Conservation (phyloP, 148 eudicot species). For the Heliamphora exappendiculata region DNA sequence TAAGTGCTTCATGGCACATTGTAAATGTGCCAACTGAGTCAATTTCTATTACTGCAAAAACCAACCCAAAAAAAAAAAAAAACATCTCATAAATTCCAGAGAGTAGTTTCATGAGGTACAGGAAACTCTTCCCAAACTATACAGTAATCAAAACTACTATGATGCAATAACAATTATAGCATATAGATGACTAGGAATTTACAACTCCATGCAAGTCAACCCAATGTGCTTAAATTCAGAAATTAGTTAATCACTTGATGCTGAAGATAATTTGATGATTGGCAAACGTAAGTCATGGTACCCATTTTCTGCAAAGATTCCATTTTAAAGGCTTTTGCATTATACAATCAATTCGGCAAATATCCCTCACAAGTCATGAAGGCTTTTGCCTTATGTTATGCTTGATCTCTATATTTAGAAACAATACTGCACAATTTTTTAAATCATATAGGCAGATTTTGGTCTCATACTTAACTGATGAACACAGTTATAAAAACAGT, state of each 20-base stretch:
- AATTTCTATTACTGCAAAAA: slow-evolving; percentile 53
- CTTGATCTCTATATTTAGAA: no score
- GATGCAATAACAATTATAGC: no score
- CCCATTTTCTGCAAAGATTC: background rate
- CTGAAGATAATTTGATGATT: no score
- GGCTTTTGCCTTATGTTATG: background rate
- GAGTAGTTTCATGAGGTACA: background rate
- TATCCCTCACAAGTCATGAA: background rate
- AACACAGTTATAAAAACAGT: background rate
- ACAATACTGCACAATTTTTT: no score
- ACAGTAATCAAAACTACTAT: background rate
- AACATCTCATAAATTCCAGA: background rate
- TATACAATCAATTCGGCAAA: background rate
- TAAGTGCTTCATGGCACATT: slow-evolving; percentile 65
- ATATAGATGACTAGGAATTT: background rate
- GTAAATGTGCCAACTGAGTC: slow-evolving; percentile 82
- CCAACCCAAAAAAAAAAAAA: slow-evolving; percentile 8
- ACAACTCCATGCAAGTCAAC: background rate
- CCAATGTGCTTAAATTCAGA: background rate
- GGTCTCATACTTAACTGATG: background rate
- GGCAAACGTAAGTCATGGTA: background rate
- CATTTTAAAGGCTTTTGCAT: background rate
- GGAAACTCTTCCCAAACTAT: no score
- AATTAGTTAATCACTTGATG: no score
- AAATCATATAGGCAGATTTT: no score